A percentile compares a stretch with the other conserved stretches of the same genome.
These are phyloP conservation scores for Kwoniella dendrophila DNA, from an alignment of 768 basidiomycete genomes.

Conservation along the genomic window DNA sequence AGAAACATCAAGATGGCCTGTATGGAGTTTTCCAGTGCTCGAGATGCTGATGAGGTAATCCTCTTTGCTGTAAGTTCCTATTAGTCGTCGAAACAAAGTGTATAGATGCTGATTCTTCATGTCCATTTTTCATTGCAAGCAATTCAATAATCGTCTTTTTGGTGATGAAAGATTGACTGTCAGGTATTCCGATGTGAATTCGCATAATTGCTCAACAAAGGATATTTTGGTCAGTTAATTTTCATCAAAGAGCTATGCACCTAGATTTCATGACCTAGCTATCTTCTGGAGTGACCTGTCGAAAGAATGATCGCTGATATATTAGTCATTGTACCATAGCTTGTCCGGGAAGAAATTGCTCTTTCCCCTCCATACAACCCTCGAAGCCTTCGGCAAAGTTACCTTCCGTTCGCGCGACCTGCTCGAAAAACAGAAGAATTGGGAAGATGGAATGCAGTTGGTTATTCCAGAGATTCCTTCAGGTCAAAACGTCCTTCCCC, in stretches of 20 bases:
- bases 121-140: background rate
- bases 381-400: background rate
- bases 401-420: background rate
- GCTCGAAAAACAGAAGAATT: background rate
- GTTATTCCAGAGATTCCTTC: slow-evolving; percentile 11
- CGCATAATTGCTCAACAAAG: background rate
- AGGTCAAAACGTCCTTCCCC: background rate
- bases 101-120: background rate
- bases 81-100: background rate
- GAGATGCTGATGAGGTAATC: slow-evolving; percentile 14
- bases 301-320: background rate
- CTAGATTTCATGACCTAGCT: background rate
- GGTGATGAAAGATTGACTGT: background rate
- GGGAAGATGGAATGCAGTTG: slow-evolving; percentile 7
- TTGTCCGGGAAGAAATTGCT: slow-evolving; percentile 20
- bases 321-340: background rate
- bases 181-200: slow-evolving; percentile 7
- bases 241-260: too few relatives aligned
- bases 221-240: slow-evolving; percentile 15
- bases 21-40: slow-evolving; percentile 5
- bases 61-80: slow-evolving; percentile 6
- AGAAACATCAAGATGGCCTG: slow-evolving; percentile 1
- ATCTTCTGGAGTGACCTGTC: background rate
- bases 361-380: slow-evolving; percentile 13
- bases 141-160: background rate